Base-by-base conservation (phyloP, 108 stramenopile species). In the Fragilariopsis cylindrus region DNA sequence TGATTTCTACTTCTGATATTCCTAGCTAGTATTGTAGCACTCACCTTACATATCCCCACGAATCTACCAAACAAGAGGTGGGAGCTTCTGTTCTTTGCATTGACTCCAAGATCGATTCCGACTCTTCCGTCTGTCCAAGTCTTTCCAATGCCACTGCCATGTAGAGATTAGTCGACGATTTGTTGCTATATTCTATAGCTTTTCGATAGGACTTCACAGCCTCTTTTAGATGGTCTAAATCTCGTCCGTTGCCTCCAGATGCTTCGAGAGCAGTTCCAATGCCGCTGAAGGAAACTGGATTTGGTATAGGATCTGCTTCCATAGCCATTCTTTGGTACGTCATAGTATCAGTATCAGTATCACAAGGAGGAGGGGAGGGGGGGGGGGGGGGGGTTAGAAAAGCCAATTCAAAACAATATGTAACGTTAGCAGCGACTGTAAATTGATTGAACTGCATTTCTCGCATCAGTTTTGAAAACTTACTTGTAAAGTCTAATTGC, bases 121-220 rank as follows among this genome's bases (percentile, higher is more conserved):
- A 74, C 65, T 90, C 86, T 47, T 91, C 87, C 7, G 71, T 63
- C 73, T 88, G 69, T 15, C 82, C 87, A 46, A 92, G 78, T 65
- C 93, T 82, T 82, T 92, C 94, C 76, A 92, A 57, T 1, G 86
- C 91, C 5, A 95, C 94, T 12, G 90, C 94, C 71, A 92, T 62
- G 54, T 84, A 86, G 74, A 95, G 92, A 13, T 53, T 11, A 47
- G 68, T 48, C 60, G 47, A 46, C 8, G 48, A 7, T 46, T 63
- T 62, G 8, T 52, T 50, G 13, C 40, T 19, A 11, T 40, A 54
- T 48, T 56, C 65, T 13, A 69, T 45, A 40, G 91, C 90, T 58
- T 81, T 74, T 56, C 80, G 80, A 72, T 95, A 95, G 8, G 86
- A 83, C 55, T 75, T 72, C 4, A 90, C 81, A 18, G 94, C 94